Evolutionary conservation across 2,329 filamentous ascomycete genomes (phyloP), one percentile per base, ranked within the genome.

Genomic region (Zarea fungicola): DNA sequence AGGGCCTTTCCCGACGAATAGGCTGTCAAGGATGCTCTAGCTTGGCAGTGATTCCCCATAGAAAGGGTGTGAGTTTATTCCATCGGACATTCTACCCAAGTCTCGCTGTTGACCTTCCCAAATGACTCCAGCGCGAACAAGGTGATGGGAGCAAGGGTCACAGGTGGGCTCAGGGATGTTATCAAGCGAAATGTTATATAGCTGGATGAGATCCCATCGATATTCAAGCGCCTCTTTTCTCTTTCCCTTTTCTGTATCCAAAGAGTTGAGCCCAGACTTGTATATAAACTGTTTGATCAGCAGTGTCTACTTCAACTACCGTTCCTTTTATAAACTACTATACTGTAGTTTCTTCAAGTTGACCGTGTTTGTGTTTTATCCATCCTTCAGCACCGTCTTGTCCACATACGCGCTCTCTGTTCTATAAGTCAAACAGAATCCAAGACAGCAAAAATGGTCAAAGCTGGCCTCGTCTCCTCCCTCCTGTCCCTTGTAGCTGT

Each of bases 401-500:
- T 18, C 6, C 37, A 26, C n/a, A 28, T 28, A 28, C 13, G n/a
- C 23, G 6, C 7, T 10, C 16, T 22, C 22, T 18, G 14, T 6
- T 22, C 4, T 16, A n/a, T 10, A 22, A 22, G 16, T 16, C 13
- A 37, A 19, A 23, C 14, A 46, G 13, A n/a, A 28, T 10, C 9
- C 8, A 19, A 40, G 5, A 26, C 11, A 26, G 36, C 25, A 28
- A 52, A 41, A 39, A 65, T 65, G 61, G 49, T 56, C 16, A 53
- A 49, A 42, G 21, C 44, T n/a, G 49, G 51, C 42, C 47, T 58
- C 9, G 6, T 65, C 22, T 40, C 61, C 10, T 43, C 61, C 28
- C 42, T 68, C 22, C 54, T 65, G 28, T 60, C 61, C 23, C 52
- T 68, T 19, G 50, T 61, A 19, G 56, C 62, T 19, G 41, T 67